Conservation (phyloP, 2,329 filamentous ascomycete species). For the Emergomyces pasteurianus region DNA sequence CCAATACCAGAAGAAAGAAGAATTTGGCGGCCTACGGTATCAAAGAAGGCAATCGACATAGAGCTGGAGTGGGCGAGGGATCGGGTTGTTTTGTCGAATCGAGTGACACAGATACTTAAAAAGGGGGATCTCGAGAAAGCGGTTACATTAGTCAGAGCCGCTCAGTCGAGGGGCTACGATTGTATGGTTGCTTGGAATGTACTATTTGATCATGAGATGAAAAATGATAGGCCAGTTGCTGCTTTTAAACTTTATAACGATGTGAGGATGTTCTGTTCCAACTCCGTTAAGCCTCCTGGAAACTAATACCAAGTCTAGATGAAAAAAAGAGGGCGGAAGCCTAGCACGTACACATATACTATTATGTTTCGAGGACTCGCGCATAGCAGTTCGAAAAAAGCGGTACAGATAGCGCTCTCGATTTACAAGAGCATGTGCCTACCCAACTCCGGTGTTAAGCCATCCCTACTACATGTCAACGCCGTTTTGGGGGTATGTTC, state of each 20-base stretch:
- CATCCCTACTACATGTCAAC: slow-evolving; percentile 75
- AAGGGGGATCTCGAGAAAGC: slow-evolving; percentile 55
- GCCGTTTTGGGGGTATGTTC: slow-evolving; percentile 75
- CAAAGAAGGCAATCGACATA: slow-evolving; percentile 30
- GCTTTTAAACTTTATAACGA: slow-evolving; percentile 86
- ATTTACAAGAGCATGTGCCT: slow-evolving; percentile 66
- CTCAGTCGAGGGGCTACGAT: slow-evolving; percentile 49
- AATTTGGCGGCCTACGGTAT: slow-evolving; percentile 1
- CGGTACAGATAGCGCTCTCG: slow-evolving; percentile 56
- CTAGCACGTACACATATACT: slow-evolving; percentile 74
- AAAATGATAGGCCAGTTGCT: slow-evolving; percentile 45
- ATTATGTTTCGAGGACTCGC: slow-evolving; percentile 65
- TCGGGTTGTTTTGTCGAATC: slow-evolving; percentile 58
- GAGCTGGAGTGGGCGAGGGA: slow-evolving; percentile 56
- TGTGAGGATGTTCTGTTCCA: slow-evolving; percentile 32
- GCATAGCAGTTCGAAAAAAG: slow-evolving; percentile 40
- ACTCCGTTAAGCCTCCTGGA: background rate
- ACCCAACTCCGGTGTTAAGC: slow-evolving; percentile 51
- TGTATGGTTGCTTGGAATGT: slow-evolving; percentile 80
- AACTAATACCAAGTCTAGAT: slow-evolving; percentile 44
- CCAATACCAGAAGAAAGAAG: background rate
- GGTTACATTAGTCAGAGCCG: slow-evolving; percentile 52
- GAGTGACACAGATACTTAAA: slow-evolving; percentile 50
- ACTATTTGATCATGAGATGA: slow-evolving; percentile 60
- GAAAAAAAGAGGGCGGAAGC: slow-evolving; percentile 80